Conservation (phyloP, 2,329 filamentous ascomycete genomes). For the Annulohypoxylon truncatum region DNA sequence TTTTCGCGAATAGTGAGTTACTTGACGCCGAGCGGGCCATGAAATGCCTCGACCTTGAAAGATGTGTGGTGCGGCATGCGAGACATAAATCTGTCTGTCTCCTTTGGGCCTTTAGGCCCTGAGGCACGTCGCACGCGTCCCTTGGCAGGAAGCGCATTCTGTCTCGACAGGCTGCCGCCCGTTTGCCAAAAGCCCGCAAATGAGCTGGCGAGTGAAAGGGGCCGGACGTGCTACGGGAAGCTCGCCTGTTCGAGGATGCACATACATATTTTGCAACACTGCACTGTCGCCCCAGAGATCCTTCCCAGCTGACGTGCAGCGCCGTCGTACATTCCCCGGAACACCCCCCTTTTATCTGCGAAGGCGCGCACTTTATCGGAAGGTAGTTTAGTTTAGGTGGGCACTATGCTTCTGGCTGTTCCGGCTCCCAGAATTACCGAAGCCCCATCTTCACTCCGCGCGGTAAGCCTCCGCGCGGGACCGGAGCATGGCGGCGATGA, state of each 20-base stretch:
- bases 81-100: constrained; percentile 33
- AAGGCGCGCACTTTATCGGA: constrained; percentile 26
- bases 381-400: constrained; percentile 27
- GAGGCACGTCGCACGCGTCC: constrained; percentile 32
- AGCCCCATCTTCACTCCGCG: constrained; percentile 20
- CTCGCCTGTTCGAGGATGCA: constrained; percentile 14
- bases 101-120: constrained; percentile 10
- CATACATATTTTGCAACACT: constrained; percentile 15
- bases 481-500: constrained; percentile 20
- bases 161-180: constrained; percentile 30
- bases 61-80: constrained; percentile 19
- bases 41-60: constrained; percentile 6
- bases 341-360: constrained; percentile 30
- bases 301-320: constrained; percentile 36
- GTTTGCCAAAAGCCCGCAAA: constrained; percentile 20
- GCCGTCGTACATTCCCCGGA: constrained; percentile 31
- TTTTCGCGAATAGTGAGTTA: constrained; percentile 13
- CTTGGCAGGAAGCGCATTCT: constrained; percentile 35
- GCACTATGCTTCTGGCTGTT: constrained; percentile 18
- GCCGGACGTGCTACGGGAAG: constrained; percentile 16
- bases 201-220: constrained; percentile 4
- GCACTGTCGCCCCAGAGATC: constrained; percentile 34
- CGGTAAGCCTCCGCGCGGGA: constrained; percentile 24
- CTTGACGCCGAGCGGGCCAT: constrained; percentile 15
- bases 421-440: constrained; percentile 27